phyloP scores from a whole-genome alignment of 345 rosid genomes.

The Euphorbia lathyris region DNA sequence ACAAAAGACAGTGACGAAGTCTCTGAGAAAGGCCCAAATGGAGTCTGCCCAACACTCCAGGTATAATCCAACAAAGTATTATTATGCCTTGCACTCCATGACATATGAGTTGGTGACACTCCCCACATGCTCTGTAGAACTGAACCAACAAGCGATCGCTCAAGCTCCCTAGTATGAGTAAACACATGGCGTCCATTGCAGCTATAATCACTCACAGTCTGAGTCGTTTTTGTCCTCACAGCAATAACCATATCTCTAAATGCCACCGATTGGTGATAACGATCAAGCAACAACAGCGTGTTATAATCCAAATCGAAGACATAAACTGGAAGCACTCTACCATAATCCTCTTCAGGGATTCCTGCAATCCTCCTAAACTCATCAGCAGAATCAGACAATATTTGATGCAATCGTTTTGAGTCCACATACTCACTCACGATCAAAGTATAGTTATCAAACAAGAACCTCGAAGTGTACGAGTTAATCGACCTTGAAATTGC shows the following conservation, averaged over 20 bases:
- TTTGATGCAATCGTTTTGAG: conserved; percentile 85
- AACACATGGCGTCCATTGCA: conserved; percentile 93
- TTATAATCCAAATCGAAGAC: conserved; percentile 84
- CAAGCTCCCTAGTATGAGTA: conserved; percentile 74
- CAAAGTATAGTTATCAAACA: conserved; percentile 92
- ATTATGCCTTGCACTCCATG: conserved; percentile 85
- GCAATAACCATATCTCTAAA: conserved; percentile 94
- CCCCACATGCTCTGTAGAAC: conserved; percentile 99
- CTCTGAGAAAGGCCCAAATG: conserved; percentile 96
- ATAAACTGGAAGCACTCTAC: conserved; percentile 83
- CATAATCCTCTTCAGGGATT: conserved; percentile 66
- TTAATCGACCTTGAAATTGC: conserved; percentile 72
- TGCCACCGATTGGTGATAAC: conserved; percentile 87
- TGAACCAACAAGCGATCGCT: conserved; percentile 84
- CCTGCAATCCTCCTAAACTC: conserved; percentile 75
- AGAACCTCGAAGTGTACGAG: conserved; percentile 90
- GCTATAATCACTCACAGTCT: conserved; percentile 90
- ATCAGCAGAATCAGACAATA: conserved; percentile 70
- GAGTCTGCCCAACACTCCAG: conserved; percentile 97
- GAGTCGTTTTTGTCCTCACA: conserved; percentile 78
- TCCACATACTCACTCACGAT: conserved; percentile 96
- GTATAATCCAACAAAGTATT: conserved; percentile 84
- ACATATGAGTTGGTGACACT: conserved; percentile 83
- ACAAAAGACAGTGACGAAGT: conserved; percentile 69
- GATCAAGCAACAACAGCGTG: conserved; percentile 66